Conservation (phyloP, 2,329 filamentous ascomycete genomes). For the Stromatinia cepivora region DNA sequence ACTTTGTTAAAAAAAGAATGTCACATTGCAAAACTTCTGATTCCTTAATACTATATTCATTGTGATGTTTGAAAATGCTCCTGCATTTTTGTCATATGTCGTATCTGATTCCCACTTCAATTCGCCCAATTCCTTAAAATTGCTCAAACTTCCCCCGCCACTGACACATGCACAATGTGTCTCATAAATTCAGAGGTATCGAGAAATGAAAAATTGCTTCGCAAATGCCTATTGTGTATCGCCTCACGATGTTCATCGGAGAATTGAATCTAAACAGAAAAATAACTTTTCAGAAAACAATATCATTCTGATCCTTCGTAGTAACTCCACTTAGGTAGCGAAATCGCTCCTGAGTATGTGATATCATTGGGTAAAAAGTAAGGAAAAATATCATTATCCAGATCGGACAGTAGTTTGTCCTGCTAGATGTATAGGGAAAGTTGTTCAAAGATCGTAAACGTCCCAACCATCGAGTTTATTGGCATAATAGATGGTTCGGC, state of each 20-base stretch:
- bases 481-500: conserved; percentile 25
- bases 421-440: conserved; percentile 7
- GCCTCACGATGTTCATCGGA: conserved; percentile 32
- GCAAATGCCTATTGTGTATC: conserved; percentile 36
- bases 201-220: conserved; percentile 28
- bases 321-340: conserved; percentile 35
- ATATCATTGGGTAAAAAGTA: conserved; percentile 26
- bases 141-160: conserved; percentile 21
- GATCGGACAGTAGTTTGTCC: conserved; percentile 26
- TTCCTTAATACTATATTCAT: conserved; percentile 18
- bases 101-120: conserved; percentile 10
- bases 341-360: conserved; percentile 28
- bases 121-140: conserved; percentile 8
- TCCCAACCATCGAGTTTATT: conserved; percentile 62
- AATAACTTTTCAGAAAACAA: conserved; percentile 38
- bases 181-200: conserved; percentile 25
- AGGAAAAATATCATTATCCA: conserved; percentile 33
- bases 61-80: conserved; percentile 17
- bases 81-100: conserved; percentile 18
- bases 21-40: neutral
- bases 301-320: conserved; percentile 32
- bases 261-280: conserved; percentile 38
- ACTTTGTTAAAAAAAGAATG: neutral
- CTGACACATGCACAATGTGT: conserved; percentile 17
- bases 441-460: conserved; percentile 58